Evolutionary conservation across 1,139 yeast genomes (phyloP), one percentile per base, ranked within the genome.

Genomic region (Yamadazyma spencermartinsiae): DNA sequence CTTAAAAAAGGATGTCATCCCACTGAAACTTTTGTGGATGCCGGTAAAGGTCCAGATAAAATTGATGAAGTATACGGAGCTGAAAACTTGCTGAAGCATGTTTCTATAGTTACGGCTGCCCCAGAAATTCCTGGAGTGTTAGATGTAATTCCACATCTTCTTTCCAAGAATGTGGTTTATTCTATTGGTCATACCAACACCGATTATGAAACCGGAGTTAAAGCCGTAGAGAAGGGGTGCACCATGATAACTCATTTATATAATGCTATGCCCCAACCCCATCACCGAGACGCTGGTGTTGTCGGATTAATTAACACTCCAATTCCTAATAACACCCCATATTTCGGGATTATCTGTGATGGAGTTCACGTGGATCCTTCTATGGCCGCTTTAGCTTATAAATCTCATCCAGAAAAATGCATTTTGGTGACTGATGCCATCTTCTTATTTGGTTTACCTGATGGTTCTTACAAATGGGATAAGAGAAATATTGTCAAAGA

Each of bases 211-310:
- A 74, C 74, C 14, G 80, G 76, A 9, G 49, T 72, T 15, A 60
- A 68, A 40, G 84, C 85, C 0, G 63, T 79, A 21, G 59, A 64
- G 15, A 55, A 65, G 14, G 85, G 85, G 20, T 81, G 82, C 16
- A 56, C 74, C 20, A 78, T 79, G 83, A 65, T 80, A 36, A 80
- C 86, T 4, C 86, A 80, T 51, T 66, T 80, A 44, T 80, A 76
- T 58, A 80, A 80, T 50, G 86, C 86, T 48, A 80, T 80, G 86
- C 81, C 82, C 2, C 82, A 76, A 52, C 82, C 81, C 2, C 84
- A 78, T 50, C 84, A 79, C 50, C 63, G 86, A 50, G 76, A 78
- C 36, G 79, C 77, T 8, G 84, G 85, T 11, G 74, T 79, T 13
- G 68, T 78, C 25, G 85, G 85, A 4, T 62, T 79, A 33, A 65